Evolutionary conservation across 1,139 yeast genomes (phyloP).

Genomic region (Pichia sp.): DNA sequence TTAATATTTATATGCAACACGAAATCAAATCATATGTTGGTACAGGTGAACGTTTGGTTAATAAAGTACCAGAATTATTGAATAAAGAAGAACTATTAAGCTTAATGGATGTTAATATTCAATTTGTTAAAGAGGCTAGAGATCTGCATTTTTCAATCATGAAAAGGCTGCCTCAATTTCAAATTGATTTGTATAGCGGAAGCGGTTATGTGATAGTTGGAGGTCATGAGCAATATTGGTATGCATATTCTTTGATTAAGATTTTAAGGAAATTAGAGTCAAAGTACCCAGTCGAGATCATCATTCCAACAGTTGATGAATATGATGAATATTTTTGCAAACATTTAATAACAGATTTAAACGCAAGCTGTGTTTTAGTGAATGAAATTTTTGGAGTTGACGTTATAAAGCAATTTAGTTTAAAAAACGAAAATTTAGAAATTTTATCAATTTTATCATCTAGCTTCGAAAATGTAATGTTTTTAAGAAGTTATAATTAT

Average conservation of each 20-base stretch:
- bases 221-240: slow-evolving; percentile 49
- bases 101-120: background rate
- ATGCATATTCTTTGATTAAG: slow-evolving; percentile 44
- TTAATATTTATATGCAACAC: slow-evolving; percentile 1
- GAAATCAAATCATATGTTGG: background rate
- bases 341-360: slow-evolving; percentile 35
- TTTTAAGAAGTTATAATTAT: slow-evolving; percentile 60
- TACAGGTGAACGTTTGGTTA: background rate
- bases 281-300: slow-evolving; percentile 50
- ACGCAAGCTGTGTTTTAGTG: slow-evolving; percentile 37
- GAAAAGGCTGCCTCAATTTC: background rate
- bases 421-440: slow-evolving; percentile 30
- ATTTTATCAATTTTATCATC: slow-evolving; percentile 54
- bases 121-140: background rate
- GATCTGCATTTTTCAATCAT: background rate
- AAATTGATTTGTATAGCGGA: slow-evolving; percentile 30
- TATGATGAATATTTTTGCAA: slow-evolving; percentile 44
- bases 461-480: slow-evolving; percentile 49
- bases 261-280: slow-evolving; percentile 46
- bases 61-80: background rate
- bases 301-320: slow-evolving; percentile 45
- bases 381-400: slow-evolving; percentile 23
- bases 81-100: background rate
- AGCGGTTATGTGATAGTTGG: slow-evolving; percentile 59
- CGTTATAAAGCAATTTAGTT: slow-evolving; percentile 29